These are phyloP conservation scores for Exserohilum rostratum DNA, from an alignment of 2,329 filamentous ascomycete genomes.

Conservation along the genomic window DNA sequence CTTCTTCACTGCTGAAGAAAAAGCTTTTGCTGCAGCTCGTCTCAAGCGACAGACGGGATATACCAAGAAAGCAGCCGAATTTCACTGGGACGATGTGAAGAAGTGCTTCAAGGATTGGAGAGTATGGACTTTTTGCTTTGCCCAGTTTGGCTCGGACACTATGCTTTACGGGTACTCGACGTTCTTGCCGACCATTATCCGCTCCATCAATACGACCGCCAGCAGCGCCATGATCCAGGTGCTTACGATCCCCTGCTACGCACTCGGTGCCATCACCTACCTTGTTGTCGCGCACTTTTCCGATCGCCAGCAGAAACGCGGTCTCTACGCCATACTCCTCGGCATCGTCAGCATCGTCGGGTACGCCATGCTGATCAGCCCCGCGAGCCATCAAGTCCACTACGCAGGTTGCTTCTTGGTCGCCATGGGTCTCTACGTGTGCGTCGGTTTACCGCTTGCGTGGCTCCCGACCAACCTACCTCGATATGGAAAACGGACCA, in stretches of 20 bases:
- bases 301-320: constrained; percentile 70
- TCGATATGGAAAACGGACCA: constrained; percentile 76
- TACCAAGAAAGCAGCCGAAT: constrained; percentile 57
- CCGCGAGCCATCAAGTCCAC: constrained; percentile 65
- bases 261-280: constrained; percentile 72
- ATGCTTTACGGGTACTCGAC: constrained; percentile 81
- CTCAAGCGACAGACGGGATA: constrained; percentile 58
- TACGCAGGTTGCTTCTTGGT: constrained; percentile 82
- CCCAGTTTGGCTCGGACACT: constrained; percentile 74
- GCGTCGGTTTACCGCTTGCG: constrained; percentile 61
- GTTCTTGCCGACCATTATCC: constrained; percentile 80
- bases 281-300: constrained; percentile 69
- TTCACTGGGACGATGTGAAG: constrained; percentile 68
- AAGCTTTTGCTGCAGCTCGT: constrained; percentile 60
- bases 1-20: constrained; percentile 66
- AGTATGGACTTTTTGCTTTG: constrained; percentile 71
- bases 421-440: constrained; percentile 72
- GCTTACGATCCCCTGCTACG: constrained; percentile 79
- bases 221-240: constrained; percentile 71
- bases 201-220: constrained; percentile 67
- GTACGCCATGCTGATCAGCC: constrained; percentile 70
- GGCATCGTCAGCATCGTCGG: constrained; percentile 68
- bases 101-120: constrained; percentile 77
- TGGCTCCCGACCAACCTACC: constrained; percentile 72
- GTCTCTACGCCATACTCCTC: constrained; percentile 68